phyloP scores from a whole-genome alignment of 2,329 filamentous ascomycete genomes.

The Verticillium nubilum region DNA sequence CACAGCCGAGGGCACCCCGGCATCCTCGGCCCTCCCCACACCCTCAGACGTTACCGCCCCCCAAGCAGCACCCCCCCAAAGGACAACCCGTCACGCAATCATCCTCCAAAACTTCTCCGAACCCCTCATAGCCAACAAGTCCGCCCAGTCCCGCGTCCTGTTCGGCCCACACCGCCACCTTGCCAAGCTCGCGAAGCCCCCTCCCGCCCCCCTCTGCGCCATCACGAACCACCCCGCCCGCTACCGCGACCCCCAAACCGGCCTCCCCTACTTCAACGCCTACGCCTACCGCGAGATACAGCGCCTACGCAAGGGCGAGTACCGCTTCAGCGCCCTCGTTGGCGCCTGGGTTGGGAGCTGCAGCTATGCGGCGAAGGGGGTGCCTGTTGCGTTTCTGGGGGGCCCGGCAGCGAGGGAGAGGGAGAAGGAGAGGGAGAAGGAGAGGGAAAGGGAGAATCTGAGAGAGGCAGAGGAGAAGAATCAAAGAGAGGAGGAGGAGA shows the following conservation, averaged over 20 bases:
- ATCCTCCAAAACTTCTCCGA: conserved; percentile 57
- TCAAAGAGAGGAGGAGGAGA: not conserved
- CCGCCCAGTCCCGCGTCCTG: conserved; percentile 52
- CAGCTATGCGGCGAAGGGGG: conserved; percentile 62
- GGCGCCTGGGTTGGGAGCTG: conserved; percentile 77
- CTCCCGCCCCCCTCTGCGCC: conserved; percentile 58
- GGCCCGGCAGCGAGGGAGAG: conserved; percentile 10
- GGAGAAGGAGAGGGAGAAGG: not conserved
- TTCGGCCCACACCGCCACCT: conserved; percentile 50
- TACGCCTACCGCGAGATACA: conserved; percentile 80
- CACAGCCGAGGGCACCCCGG: not conserved
- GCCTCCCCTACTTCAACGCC: conserved; percentile 72
- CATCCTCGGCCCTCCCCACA: not conserved
- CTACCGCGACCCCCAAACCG: conserved; percentile 81
- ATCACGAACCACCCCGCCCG: conserved; percentile 78
- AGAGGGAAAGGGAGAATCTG: not conserved
- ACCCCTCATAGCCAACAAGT: conserved; percentile 48
- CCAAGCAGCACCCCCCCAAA: not conserved
- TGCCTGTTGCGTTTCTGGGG: conserved; percentile 67
- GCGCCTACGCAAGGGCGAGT: conserved; percentile 65
- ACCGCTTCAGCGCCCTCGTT: conserved; percentile 75
- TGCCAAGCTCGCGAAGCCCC: conserved; percentile 49
- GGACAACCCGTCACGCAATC: conserved; percentile 51
- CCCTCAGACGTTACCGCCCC: conserved; percentile 2
- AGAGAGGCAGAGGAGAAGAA: not conserved